phyloP scores from a whole-genome alignment of 2,329 filamentous ascomycete species.

The Aureobasidium sp. region DNA sequence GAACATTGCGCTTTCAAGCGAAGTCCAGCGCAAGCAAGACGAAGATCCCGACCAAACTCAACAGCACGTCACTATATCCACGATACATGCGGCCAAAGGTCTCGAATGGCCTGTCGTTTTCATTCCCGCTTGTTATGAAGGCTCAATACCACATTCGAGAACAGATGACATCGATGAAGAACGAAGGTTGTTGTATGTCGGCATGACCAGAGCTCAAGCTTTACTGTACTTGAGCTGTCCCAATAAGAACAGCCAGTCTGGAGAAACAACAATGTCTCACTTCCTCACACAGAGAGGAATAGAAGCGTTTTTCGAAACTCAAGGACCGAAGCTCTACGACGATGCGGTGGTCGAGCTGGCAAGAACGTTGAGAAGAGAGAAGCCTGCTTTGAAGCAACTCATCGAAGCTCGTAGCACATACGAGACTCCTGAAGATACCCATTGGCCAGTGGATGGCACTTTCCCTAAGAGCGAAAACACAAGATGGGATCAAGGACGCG shows the following conservation, averaged over 20 bases:
- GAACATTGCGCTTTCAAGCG: conserved; percentile 80
- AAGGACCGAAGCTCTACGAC: conserved; percentile 64
- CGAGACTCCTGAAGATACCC: conserved; percentile 57
- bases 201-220: conserved; percentile 88
- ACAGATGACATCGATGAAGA: conserved; percentile 85
- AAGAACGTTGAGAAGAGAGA: conserved; percentile 59
- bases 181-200: conserved; percentile 81
- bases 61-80: conserved; percentile 70
- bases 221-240: conserved; percentile 82
- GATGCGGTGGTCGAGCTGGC: conserved; percentile 59
- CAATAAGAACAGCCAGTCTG: conserved; percentile 54
- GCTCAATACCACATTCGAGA: conserved; percentile 81
- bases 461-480: conserved; percentile 30
- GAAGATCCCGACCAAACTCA: conserved; percentile 47
- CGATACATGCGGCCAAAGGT: conserved; percentile 92
- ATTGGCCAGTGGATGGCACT: conserved; percentile 60
- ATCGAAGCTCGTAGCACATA: conserved; percentile 42
- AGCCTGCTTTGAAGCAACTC: conserved; percentile 52
- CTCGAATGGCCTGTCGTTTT: conserved; percentile 96
- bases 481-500: conserved; percentile 31
- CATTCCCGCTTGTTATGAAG: conserved; percentile 80
- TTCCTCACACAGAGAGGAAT: conserved; percentile 59
- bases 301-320: conserved; percentile 47
- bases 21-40: conserved; percentile 59
- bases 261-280: conserved; percentile 60